These are phyloP conservation scores for Cruciata laevipes DNA, from an alignment of 257 asterid genomes.

Conservation along the genomic window DNA sequence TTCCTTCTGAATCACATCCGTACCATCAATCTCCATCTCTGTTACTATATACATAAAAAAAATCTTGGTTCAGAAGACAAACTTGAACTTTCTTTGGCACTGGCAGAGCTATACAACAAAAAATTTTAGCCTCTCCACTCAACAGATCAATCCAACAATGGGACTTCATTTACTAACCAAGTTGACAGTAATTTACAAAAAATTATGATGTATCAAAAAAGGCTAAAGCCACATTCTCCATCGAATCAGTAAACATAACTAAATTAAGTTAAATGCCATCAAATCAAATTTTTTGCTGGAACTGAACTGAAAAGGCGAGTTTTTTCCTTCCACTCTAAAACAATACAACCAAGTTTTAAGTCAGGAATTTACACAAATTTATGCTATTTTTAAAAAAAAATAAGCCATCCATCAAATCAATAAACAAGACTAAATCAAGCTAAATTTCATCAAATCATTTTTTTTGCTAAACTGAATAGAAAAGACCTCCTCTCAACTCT, in stretches of 20 bases:
- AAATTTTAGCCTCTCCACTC: background rate
- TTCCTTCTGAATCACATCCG: constrained; percentile 27
- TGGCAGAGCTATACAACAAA: background rate
- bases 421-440: no score
- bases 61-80: no score
- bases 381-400: background rate
- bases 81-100: background rate
- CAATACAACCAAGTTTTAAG: background rate
- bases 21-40: constrained; percentile 48
- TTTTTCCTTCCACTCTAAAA: no score
- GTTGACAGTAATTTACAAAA: no score
- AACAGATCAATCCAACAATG: background rate
- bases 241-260: no score
- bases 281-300: no score
- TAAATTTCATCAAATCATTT: background rate
- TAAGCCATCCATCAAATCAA: background rate
- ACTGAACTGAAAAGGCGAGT: no score
- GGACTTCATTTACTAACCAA: background rate
- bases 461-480: no score
- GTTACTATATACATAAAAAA: background rate
- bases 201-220: no score
- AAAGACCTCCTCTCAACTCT: constrained; percentile 25
- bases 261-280: no score
- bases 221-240: no score
- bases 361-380: background rate